A percentile compares a stretch with the other conserved stretches of the same genome.
phyloP scores from a whole-genome alignment of 352 stramenopile species.

The Elongisporangium prolatum region DNA sequence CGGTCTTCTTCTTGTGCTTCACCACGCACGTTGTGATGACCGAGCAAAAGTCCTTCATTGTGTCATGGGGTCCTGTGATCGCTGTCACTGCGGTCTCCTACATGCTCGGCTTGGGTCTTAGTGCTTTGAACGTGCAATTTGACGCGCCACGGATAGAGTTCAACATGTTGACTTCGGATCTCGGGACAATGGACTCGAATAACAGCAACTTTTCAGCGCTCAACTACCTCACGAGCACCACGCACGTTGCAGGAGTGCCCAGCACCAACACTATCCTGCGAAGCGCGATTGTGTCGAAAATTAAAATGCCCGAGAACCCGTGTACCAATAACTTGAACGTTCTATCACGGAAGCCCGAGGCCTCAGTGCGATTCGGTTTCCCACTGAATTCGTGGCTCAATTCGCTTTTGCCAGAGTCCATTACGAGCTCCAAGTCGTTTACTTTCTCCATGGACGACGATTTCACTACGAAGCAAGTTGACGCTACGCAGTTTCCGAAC shows the following conservation, averaged over 20 bases:
- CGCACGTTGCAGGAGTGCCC: neutral
- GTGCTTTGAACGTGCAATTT: neutral
- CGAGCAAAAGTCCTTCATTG: neutral
- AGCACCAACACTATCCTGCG: neutral
- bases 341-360: neutral
- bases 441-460: neutral
- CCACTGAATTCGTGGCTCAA: neutral
- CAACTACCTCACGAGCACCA: neutral
- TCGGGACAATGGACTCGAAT: neutral
- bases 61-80: neutral
- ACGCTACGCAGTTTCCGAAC: too few relatives aligned
- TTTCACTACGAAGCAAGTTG: neutral
- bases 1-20: neutral
- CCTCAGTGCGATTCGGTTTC: neutral
- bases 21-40: neutral
- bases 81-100: neutral
- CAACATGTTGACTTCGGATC: neutral
- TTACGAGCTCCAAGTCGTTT: neutral
- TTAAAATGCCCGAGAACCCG: neutral
- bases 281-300: neutral
- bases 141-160: neutral
- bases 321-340: neutral
- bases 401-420: neutral
- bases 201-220: neutral
- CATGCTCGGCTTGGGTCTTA: neutral